Evolutionary conservation across 441 rosid genomes (phyloP).

Genomic region (Gossypium gossypioides): DNA sequence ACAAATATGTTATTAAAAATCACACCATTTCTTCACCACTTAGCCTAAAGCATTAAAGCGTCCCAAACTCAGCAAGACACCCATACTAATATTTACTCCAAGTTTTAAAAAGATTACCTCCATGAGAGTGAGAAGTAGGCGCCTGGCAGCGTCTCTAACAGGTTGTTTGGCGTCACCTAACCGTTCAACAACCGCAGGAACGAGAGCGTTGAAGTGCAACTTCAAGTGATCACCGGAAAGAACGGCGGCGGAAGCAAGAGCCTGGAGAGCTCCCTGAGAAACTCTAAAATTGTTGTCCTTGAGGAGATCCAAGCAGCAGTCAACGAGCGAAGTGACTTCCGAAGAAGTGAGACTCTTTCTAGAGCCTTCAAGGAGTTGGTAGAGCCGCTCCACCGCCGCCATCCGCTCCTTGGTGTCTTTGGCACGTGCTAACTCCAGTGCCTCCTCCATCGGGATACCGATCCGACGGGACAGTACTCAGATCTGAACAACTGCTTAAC

Average conservation of each 20-base stretch:
- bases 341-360: conserved; percentile 61
- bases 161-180: conserved; percentile 91
- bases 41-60: not conserved
- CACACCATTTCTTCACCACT: not conserved
- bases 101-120: conserved; percentile 39
- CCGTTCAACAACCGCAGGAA: conserved; percentile 90
- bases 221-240: conserved; percentile 88
- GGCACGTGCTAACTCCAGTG: conserved; percentile 85
- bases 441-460: conserved; percentile 73
- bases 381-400: conserved; percentile 94
- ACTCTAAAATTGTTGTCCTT: conserved; percentile 87
- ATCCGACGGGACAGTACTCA: conserved; percentile 29
- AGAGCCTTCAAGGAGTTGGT: conserved; percentile 81
- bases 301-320: conserved; percentile 90
- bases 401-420: conserved; percentile 97
- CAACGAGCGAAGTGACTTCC: conserved; percentile 75
- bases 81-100: not conserved
- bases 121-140: conserved; percentile 89
- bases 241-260: conserved; percentile 95
- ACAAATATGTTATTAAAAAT: not conserved
- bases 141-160: conserved; percentile 88
- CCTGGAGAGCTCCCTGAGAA: conserved; percentile 88
- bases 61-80: not conserved
- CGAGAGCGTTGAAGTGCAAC: conserved; percentile 85
- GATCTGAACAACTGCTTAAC: conserved; percentile 30